A percentile compares a stretch with the other conserved stretches of the same genome.
Conservation (phyloP, 768 basidiomycete genomes). For the Solioccasus polychromus region DNA sequence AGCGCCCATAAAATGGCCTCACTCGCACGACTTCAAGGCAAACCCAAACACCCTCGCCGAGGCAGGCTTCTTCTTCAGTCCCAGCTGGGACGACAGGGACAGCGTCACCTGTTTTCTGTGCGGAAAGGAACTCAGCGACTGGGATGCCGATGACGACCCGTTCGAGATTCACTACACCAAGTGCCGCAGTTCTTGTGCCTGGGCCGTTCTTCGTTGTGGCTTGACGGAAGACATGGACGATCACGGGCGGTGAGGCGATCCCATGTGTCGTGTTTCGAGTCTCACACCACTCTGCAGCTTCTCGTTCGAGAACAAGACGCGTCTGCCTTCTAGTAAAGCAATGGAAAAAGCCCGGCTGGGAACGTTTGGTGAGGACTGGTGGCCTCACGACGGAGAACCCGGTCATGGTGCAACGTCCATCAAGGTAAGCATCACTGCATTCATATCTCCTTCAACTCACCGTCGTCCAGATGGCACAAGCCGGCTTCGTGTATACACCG, state of each 20-base stretch:
- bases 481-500: slow-evolving; percentile 84
- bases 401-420: slow-evolving; percentile 69
- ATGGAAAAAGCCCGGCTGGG: slow-evolving; percentile 74
- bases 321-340: slow-evolving; percentile 60
- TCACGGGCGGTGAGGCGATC: slow-evolving; percentile 49
- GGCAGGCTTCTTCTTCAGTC: slow-evolving; percentile 87
- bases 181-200: slow-evolving; percentile 64
- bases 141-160: slow-evolving; percentile 85
- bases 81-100: slow-evolving; percentile 64
- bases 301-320: slow-evolving; percentile 51
- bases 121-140: slow-evolving; percentile 75
- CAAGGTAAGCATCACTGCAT: slow-evolving; percentile 46
- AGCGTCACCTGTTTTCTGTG: slow-evolving; percentile 85
- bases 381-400: slow-evolving; percentile 65
- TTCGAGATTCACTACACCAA: slow-evolving; percentile 78
- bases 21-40: slow-evolving; percentile 59
- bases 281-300: slow-evolving; percentile 42
- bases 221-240: slow-evolving; percentile 54
- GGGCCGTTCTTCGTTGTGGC: slow-evolving; percentile 81
- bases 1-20: slow-evolving; percentile 72
- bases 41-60: slow-evolving; percentile 75
- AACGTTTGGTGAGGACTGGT: slow-evolving; percentile 71
- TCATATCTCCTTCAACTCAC: neutral
- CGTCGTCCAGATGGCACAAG: slow-evolving; percentile 65
- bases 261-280: neutral